Conservation (phyloP, 192 early-diverging fungal species). For the Coemansia sp. region DNA sequence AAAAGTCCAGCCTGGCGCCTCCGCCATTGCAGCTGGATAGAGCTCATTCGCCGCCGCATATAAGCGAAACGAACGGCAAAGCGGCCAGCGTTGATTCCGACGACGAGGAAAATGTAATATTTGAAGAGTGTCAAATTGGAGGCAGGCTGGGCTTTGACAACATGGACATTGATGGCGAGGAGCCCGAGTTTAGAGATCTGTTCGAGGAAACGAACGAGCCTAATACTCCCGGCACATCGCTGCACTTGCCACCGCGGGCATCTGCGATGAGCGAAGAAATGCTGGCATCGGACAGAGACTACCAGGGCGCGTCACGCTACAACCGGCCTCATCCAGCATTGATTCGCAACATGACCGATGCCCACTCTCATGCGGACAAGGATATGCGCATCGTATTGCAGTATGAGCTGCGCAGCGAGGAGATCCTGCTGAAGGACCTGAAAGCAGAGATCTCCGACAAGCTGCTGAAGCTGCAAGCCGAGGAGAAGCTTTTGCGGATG, state of each 20-base stretch:
- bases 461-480: constrained; percentile 39
- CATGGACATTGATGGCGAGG: constrained; percentile 43
- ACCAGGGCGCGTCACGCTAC: not conserved
- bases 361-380: constrained; percentile 5
- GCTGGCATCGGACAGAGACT: not conserved
- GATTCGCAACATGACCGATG: constrained; percentile 14
- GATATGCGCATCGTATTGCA: constrained; percentile 52
- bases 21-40: constrained; percentile 29
- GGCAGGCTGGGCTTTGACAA: constrained; percentile 10
- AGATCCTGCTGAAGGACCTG: constrained; percentile 40
- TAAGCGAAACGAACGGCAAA: not conserved
- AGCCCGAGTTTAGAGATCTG: constrained; percentile 44
- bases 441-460: constrained; percentile 45
- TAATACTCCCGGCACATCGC: constrained; percentile 9
- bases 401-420: constrained; percentile 44
- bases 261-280: constrained; percentile 7
- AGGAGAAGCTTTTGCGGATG: constrained; percentile 47
- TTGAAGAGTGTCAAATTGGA: constrained; percentile 3
- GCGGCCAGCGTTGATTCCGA: constrained; percentile 1
- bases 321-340: constrained; percentile 23
- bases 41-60: not conserved
- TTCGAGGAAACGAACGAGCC: constrained; percentile 36
- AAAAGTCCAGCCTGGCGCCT: constrained; percentile 47
- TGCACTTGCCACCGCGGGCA: constrained; percentile 22
- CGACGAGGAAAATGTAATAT: not conserved